Percentiles rank a stretch among this genome's conserved stretches.
These are phyloP conservation scores for Candida dubliniensis DNA, from an alignment of 1,139 yeast genomes.

Conservation along the genomic window DNA sequence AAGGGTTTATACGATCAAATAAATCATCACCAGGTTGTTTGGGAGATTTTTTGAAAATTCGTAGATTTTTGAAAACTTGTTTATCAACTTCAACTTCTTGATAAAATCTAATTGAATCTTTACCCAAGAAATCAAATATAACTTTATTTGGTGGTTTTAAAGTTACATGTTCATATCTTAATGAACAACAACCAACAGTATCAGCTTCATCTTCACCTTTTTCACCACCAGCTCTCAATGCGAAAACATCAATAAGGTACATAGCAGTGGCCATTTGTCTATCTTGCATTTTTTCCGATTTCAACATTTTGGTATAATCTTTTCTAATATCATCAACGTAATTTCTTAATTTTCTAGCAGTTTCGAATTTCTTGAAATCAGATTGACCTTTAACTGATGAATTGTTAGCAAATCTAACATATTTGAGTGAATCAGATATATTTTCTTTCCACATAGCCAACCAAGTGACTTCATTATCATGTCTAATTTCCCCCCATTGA, in stretches of 20 bases:
- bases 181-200: conserved; percentile 96
- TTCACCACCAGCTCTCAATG: conserved; percentile 98
- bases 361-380: conserved; percentile 89
- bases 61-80: conserved; percentile 86
- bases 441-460: conserved; percentile 97
- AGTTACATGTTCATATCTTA: conserved; percentile 85
- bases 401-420: conserved; percentile 88
- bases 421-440: conserved; percentile 78
- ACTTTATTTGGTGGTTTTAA: conserved; percentile 84
- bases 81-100: conserved; percentile 90
- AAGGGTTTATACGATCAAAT: conserved; percentile 86
- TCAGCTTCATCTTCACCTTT: conserved; percentile 97
- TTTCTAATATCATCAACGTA: conserved; percentile 72
- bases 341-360: conserved; percentile 78
- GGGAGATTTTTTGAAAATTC: conserved; percentile 83
- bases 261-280: conserved; percentile 95
- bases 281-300: conserved; percentile 75
- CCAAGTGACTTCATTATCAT: conserved; percentile 93
- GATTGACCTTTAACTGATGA: conserved; percentile 90
- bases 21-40: conserved; percentile 90
- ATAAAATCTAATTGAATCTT: conserved; percentile 87
- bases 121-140: conserved; percentile 93
- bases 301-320: conserved; percentile 71
- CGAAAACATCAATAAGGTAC: conserved; percentile 89
- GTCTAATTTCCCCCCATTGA: conserved; percentile 84